These are phyloP conservation scores for Massariosphaeria phaeospora DNA, from an alignment of 495 filamentous ascomycete species.

Conservation along the genomic window DNA sequence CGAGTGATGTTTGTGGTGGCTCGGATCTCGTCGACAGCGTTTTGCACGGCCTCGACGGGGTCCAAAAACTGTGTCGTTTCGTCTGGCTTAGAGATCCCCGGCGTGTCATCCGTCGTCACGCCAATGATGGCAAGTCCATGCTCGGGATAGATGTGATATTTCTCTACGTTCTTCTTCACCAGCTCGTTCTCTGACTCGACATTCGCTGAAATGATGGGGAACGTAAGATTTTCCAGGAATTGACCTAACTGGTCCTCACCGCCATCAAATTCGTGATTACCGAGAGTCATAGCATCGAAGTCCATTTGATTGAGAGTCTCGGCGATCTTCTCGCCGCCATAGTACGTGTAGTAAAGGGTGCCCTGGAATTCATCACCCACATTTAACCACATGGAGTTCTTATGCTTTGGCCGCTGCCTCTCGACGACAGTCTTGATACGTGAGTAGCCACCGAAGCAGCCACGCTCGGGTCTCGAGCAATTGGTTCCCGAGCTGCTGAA, in stretches of 20 bases:
- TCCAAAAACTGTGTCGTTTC: slow-evolving; percentile 47
- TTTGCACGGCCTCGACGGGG: slow-evolving; percentile 44
- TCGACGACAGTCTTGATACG: slow-evolving; percentile 51
- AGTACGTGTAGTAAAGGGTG: slow-evolving; percentile 55
- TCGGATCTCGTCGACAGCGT: slow-evolving; percentile 50
- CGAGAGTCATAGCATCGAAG: slow-evolving; percentile 57
- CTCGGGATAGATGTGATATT: slow-evolving; percentile 53
- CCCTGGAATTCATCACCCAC: slow-evolving; percentile 58
- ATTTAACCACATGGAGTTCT: slow-evolving; percentile 53
- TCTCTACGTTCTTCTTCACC: slow-evolving; percentile 52
- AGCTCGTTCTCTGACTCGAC: slow-evolving; percentile 48
- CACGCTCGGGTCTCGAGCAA: slow-evolving; percentile 47
- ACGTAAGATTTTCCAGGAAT: slow-evolving; percentile 53
- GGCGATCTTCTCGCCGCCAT: slow-evolving; percentile 58
- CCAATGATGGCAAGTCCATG: slow-evolving; percentile 54
- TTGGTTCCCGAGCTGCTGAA: slow-evolving; percentile 53
- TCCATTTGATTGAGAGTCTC: slow-evolving; percentile 56
- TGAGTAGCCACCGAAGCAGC: slow-evolving; percentile 57
- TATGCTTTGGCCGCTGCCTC: slow-evolving; percentile 47
- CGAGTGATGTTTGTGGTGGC: slow-evolving; percentile 47
- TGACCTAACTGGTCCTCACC: slow-evolving; percentile 49
- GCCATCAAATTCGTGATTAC: slow-evolving; percentile 56
- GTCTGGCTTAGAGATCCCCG: slow-evolving; percentile 49
- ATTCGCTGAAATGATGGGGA: slow-evolving; percentile 55
- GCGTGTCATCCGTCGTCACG: slow-evolving; percentile 52